Base-by-base conservation (phyloP, 2,329 filamentous ascomycete genomes). In the Cucurbitaria berberidis region DNA sequence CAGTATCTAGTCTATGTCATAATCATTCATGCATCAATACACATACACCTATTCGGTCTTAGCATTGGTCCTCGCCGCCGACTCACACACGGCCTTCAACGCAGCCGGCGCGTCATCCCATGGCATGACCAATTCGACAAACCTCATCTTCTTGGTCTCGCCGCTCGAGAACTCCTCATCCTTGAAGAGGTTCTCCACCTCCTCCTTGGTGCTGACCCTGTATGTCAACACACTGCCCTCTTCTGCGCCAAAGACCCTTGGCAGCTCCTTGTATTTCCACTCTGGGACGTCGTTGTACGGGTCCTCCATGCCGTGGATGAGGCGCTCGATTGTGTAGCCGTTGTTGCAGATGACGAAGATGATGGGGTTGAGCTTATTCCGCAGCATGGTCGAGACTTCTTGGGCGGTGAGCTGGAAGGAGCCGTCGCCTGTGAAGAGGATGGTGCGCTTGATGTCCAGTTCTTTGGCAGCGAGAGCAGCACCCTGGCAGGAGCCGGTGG, bases 381-480 rank as follows among this genome's bases (percentile, higher is more conserved):
- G 84, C 59, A 96, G 84, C 83, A 96, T 93, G 10, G 91, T 95
- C 74, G 86, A 89, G 59, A 96, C 72, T 75, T 95, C 91, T 72
- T 96, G 91, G 0, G 85, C 88, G 0, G 91, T 96, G 52, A 96
- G 81, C 73, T 96, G 91, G 75, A 96, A 87, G 51, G 87, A 91
- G 24, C 92, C 92, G 66, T 96, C 92, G 21, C 92, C 92, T n/a
- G 92, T 90, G 68, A 96, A 93, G 32, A 96, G 80, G 40, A 97
- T 87, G 0, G 89, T 91, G 54, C 92, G 79, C 45, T 84, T 80
- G 29, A 75, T 74, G 4, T 78, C 80, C 32, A 77, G 76, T 68
- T 95, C 91, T 64, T 86, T 87, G 0, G 86, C 85, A 0, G 90
- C 92, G 10, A 95, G 80, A 1, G 89, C 89, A 16, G 90, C 91